phyloP scores from a whole-genome alignment of 2,329 filamentous ascomycete genomes.

The Aspergillus sp. region DNA sequence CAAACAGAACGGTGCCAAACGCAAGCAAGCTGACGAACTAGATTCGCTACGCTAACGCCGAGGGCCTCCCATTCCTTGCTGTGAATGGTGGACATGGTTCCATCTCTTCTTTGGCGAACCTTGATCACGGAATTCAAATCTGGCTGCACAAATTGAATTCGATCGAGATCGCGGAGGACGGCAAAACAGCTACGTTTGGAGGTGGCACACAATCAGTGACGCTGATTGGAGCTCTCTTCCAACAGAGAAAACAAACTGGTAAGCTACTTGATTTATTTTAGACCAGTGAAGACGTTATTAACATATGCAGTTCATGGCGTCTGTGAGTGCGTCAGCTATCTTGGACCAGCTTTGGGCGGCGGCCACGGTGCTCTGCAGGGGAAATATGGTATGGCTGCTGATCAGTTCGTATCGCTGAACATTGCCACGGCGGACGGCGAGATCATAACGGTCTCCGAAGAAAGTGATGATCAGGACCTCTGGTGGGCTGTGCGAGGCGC shows the following conservation, averaged over 20 bases:
- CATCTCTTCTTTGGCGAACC: constrained; percentile 4
- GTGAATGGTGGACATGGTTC: constrained; percentile 14
- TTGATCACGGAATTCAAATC: constrained; percentile 17
- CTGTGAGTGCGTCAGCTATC: constrained; percentile 52
- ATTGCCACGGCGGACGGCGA: constrained; percentile 53
- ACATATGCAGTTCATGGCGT: constrained; percentile 43
- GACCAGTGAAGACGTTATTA: not conserved
- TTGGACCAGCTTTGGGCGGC: constrained; percentile 56
- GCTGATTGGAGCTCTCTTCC: constrained; percentile 52
- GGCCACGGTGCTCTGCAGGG: constrained; percentile 58
- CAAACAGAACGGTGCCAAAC: no score
- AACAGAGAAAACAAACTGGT: constrained; percentile 50
- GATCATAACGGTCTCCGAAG: constrained; percentile 1
- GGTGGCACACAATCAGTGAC: constrained; percentile 50
- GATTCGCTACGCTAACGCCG: constrained; percentile 14
- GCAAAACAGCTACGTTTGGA: constrained; percentile 48
- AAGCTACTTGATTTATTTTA: not conserved
- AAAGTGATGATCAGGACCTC: constrained; percentile 37
- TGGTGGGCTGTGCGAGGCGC: constrained; percentile 58
- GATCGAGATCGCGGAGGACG: constrained; percentile 39
- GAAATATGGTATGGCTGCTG: constrained; percentile 52
- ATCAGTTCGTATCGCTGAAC: constrained; percentile 54
- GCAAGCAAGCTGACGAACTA: not conserved
- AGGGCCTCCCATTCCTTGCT: constrained; percentile 15
- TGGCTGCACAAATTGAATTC: constrained; percentile 28